Evolutionary conservation across 805 yeast genomes (phyloP).

Genomic region (Starmerella tilneyi): DNA sequence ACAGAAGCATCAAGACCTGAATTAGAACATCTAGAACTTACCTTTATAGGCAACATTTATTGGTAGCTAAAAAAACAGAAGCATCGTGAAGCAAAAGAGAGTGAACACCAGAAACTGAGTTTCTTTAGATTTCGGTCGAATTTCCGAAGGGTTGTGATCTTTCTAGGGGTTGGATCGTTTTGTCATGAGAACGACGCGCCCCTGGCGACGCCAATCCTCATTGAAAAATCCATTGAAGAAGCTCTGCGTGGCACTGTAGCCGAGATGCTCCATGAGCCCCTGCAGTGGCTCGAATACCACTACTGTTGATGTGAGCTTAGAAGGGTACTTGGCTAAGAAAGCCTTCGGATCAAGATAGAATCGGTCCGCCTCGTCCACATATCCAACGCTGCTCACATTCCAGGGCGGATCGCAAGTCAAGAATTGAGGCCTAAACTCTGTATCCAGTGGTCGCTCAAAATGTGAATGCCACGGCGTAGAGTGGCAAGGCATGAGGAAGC

Average conservation of each 20-base stretch:
- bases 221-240: constrained; percentile 73
- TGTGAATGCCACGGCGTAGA: constrained; percentile 92
- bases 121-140: not conserved
- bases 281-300: constrained; percentile 58
- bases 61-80: too few species aligned
- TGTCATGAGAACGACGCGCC: constrained; percentile 60
- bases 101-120: too few species aligned
- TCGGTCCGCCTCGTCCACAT: constrained; percentile 78
- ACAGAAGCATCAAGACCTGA: too few species aligned
- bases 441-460: constrained; percentile 42
- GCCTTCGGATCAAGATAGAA: constrained; percentile 56
- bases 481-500: constrained; percentile 91
- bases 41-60: too few species aligned
- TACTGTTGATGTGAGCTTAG: constrained; percentile 33
- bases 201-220: constrained; percentile 74
- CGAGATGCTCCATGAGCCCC: constrained; percentile 32
- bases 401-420: constrained; percentile 87
- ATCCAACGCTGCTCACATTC: constrained; percentile 28
- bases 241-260: constrained; percentile 35
- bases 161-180: too few species aligned
- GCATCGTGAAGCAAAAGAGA: too few species aligned
- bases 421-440: constrained; percentile 51
- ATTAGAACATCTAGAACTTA: too few species aligned
- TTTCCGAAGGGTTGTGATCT: not conserved
- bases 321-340: constrained; percentile 48